These are phyloP conservation scores for Geosmithia putterillii DNA, from an alignment of 2,329 filamentous ascomycete species.

Conservation along the genomic window DNA sequence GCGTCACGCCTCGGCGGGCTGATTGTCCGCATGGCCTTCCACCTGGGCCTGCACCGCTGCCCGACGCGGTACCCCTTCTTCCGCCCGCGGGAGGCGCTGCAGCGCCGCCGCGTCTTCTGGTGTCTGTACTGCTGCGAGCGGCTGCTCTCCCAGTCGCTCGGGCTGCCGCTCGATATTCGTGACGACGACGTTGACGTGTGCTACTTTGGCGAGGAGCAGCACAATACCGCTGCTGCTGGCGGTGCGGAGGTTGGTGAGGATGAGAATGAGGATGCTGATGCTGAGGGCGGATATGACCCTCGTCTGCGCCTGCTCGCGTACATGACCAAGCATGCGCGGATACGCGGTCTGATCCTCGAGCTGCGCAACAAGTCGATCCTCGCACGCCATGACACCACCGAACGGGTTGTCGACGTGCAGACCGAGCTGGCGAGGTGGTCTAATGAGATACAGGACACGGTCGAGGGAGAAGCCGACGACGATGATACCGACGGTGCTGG, in stretches of 20 bases:
- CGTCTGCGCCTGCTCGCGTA: conserved; percentile 23
- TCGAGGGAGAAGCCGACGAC: conserved; percentile 20
- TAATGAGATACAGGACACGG: conserved; percentile 37
- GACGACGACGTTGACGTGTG: conserved; percentile 49
- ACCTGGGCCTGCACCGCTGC: conserved; percentile 46
- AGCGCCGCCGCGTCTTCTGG: conserved; percentile 43
- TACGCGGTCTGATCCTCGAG: conserved; percentile 37
- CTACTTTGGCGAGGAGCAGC: conserved; percentile 34
- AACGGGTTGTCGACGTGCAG: conserved; percentile 30
- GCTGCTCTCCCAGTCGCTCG: conserved; percentile 42
- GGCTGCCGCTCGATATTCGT: conserved; percentile 39
- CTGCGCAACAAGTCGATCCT: conserved; percentile 38
- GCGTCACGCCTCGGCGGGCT: conserved; percentile 43
- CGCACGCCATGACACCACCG: conserved; percentile 26
- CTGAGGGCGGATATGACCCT: conserved; percentile 9
- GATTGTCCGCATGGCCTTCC: conserved; percentile 41
- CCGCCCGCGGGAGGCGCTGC: conserved; percentile 27
- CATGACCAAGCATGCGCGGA: conserved; percentile 32
- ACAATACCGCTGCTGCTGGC: too few species aligned
- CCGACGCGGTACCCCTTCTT: conserved; percentile 39
- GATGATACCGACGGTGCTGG: conserved; percentile 3
- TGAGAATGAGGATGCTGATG: not conserved
- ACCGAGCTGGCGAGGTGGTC: conserved; percentile 37
- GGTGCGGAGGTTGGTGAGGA: too few species aligned
- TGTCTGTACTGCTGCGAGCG: conserved; percentile 42